Conservation (phyloP, 768 basidiomycete genomes). For the Leccinellum rugosiceps region DNA sequence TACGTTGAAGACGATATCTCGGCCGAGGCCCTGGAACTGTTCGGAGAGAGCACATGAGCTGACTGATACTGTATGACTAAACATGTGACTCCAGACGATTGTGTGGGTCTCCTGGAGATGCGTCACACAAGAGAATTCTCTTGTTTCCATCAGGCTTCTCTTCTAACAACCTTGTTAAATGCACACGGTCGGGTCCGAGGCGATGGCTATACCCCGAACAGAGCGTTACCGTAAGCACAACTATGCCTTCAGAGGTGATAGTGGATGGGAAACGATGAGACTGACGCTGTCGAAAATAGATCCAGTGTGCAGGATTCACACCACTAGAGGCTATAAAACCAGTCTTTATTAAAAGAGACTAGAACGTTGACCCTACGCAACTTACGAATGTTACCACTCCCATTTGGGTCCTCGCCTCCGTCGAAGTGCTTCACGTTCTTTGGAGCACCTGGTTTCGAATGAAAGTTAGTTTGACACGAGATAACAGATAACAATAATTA, state of each 20-base stretch:
- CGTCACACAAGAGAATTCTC: neutral
- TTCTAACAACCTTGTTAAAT: slow-evolving; percentile 10
- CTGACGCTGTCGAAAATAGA: slow-evolving; percentile 47
- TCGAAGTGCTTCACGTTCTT: slow-evolving; percentile 40
- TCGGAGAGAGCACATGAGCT: neutral
- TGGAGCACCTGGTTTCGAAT: slow-evolving; percentile 20
- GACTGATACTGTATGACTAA: neutral
- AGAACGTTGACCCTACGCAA: neutral
- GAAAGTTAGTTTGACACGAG: neutral
- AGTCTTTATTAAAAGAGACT: neutral
- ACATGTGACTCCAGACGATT: neutral
- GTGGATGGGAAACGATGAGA: neutral
- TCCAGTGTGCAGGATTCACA: slow-evolving; percentile 43
- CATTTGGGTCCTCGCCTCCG: slow-evolving; percentile 45
- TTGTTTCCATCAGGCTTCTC: slow-evolving; percentile 2
- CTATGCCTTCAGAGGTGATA: neutral
- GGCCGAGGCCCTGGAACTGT: neutral
- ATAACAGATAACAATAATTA: neutral
- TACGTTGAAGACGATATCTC: neutral
- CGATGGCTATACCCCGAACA: slow-evolving; percentile 23
- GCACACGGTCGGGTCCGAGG: slow-evolving; percentile 32
- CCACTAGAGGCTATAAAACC: slow-evolving; percentile 40
- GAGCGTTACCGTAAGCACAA: slow-evolving; percentile 4
- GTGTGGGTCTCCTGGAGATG: too few species aligned
- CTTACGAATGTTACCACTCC: slow-evolving; percentile 48